phyloP scores from a whole-genome alignment of 2,329 filamentous ascomycete species.

The Ceratocystis cubensis region DNA sequence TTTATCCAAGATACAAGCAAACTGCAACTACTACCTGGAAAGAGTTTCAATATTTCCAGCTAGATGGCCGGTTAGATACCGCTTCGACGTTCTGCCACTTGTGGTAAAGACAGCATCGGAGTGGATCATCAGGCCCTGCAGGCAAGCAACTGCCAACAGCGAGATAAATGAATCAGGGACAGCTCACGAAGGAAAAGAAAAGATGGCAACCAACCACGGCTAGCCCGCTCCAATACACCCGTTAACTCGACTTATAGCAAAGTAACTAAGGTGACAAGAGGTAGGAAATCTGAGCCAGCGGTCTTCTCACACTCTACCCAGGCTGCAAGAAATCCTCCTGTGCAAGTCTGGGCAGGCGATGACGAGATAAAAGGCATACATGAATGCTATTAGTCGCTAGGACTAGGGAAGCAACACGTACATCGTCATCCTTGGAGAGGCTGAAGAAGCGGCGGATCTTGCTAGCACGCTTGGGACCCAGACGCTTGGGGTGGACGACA shows the following conservation, averaged over 20 bases:
- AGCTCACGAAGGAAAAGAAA: constrained; percentile 13
- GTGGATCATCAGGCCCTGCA: constrained; percentile 5
- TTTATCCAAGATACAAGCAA: neutral
- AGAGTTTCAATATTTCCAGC: constrained; percentile 14
- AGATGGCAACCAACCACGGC: constrained; percentile 19
- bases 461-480: constrained; percentile 98
- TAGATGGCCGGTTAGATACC: neutral
- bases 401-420: constrained; percentile 48
- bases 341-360: constrained; percentile 56
- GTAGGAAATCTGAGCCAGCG: constrained; percentile 22
- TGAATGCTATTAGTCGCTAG: constrained; percentile 28
- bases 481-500: constrained; percentile 95
- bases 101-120: constrained; percentile 1
- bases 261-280: neutral
- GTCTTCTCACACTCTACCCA: constrained; percentile 49
- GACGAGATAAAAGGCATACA: constrained; percentile 39
- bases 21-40: constrained; percentile 20
- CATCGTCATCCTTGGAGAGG: constrained; percentile 99
- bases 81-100: neutral
- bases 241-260: neutral
- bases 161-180: constrained; percentile 13
- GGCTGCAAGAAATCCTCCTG: constrained; percentile 32
- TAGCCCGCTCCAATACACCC: constrained; percentile 6
- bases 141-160: constrained; percentile 12
- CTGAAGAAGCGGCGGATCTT: constrained; percentile 99